Evolutionary conservation across 1,284 basidiomycete genomes (phyloP), one percentile per base, ranked within the genome.

Genomic region (Tetrapyrgos nigripes): DNA sequence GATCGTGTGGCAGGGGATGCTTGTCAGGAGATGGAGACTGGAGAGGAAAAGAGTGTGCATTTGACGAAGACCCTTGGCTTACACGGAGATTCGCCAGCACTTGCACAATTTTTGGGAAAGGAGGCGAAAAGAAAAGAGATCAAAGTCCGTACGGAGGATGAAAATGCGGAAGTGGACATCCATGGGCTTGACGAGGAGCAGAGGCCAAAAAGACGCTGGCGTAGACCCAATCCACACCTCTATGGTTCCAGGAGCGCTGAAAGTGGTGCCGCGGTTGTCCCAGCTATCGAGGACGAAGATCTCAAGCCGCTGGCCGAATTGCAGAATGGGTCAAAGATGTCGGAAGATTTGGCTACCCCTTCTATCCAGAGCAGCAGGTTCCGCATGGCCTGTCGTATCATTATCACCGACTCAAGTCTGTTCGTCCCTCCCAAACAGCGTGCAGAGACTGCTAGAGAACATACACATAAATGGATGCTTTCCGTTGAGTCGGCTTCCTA

Each of bases 381-480:
- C 69, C 86, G 90, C 66, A 84, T 91, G 51, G 73, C 73, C n/a
- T 81, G 84, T 10, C 83, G 90, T 29, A 72, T 92, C 27, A 74
- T 81, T 21, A 72, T 92, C 10, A 77, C 83, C 40, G 89, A 92
- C 65, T 79, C 83, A 33, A 91, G 88, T 68, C 66, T 87, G 19
- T 90, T 80, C 73, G 71, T 91, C 45, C 79, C 83, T 58, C 40
- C 60, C 88, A 85, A 79, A 31, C 75, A 77, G 49, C 83, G 83
- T 26, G 57, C 65, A n/a, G 64, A 68, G 23, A 65, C 55, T 19
- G 53, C 71, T 19, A 60, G 67, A 43, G 67, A 73, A 3, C 79
- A 85, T 64, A 85, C 86, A 0, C 87, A 91, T 69, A 83, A 83
- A 61, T 92, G 90, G 91, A 87, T 88, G 79, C 71, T 92, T 19